Conservation (phyloP, 139 green algal genomes). For the Mesotaenium endlicherianum region DNA sequence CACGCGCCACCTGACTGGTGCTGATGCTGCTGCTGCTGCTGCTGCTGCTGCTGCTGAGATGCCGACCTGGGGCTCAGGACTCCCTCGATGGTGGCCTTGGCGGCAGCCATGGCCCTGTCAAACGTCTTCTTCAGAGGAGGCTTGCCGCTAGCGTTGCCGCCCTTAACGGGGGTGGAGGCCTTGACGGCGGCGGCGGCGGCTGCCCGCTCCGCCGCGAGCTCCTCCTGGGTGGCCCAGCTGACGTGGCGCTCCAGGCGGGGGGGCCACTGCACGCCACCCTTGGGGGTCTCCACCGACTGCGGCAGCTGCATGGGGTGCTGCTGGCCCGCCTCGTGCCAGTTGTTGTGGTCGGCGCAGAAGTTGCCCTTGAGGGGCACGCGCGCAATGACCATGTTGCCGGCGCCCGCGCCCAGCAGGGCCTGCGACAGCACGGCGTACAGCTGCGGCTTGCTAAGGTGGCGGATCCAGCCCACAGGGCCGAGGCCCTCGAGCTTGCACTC, state of each 20-base stretch:
- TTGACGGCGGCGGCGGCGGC: neutral
- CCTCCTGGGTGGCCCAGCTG: conserved; percentile 2
- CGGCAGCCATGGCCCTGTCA: too few relatives aligned
- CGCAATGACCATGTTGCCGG: neutral
- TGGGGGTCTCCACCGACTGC: neutral
- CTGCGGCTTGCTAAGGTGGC: neutral
- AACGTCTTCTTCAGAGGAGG: neutral
- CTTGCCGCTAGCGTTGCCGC: too few relatives aligned
- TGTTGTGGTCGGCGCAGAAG: neutral
- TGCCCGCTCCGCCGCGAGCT: neutral
- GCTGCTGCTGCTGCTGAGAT: neutral
- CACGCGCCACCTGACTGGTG: neutral
- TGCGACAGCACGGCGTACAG: conserved; percentile 3
- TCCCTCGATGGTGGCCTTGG: too few relatives aligned
- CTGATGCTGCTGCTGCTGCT: neutral
- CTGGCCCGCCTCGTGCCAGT: neutral
- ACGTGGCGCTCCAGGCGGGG: neutral
- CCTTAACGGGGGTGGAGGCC: too few relatives aligned
- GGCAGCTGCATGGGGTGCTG: neutral
- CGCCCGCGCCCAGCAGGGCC: neutral
- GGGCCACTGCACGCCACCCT: neutral
- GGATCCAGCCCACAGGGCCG: neutral
- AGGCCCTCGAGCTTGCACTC: neutral
- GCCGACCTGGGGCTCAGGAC: neutral
- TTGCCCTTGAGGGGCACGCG: neutral